phyloP scores from a whole-genome alignment of 331 rosid species.

The Rhamnella rubrinervis region DNA sequence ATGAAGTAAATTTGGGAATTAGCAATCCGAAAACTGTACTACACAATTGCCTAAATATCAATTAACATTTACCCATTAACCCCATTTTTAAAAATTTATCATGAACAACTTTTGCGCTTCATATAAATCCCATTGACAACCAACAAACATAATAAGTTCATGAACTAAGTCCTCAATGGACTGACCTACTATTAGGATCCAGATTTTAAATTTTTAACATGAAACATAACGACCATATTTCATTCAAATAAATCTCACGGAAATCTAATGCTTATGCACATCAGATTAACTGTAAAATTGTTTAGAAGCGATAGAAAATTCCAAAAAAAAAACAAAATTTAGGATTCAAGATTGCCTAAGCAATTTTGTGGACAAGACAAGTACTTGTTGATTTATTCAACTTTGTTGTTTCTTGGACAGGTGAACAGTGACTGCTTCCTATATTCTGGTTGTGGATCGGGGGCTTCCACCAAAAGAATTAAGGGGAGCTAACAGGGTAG shows the following conservation, averaged over 20 bases:
- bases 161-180: no score
- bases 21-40: slow-evolving; percentile 14
- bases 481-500: slow-evolving; percentile 23
- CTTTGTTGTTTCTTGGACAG: background rate
- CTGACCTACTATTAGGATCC: no score
- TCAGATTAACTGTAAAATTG: no score
- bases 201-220: no score
- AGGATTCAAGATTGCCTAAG: no score
- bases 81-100: no score
- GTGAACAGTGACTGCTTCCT: slow-evolving; percentile 13
- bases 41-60: background rate
- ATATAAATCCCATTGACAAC: background rate
- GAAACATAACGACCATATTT: background rate
- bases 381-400: no score
- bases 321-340: no score
- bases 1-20: slow-evolving; percentile 16
- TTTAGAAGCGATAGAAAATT: no score
- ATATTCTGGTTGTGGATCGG: slow-evolving; percentile 20
- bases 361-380: no score
- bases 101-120: background rate
- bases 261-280: background rate
- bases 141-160: background rate
- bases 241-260: background rate
- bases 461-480: slow-evolving; percentile 3
- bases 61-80: no score